These are phyloP conservation scores for Petunia secreta DNA, from an alignment of 257 asterid species.

Conservation along the genomic window DNA sequence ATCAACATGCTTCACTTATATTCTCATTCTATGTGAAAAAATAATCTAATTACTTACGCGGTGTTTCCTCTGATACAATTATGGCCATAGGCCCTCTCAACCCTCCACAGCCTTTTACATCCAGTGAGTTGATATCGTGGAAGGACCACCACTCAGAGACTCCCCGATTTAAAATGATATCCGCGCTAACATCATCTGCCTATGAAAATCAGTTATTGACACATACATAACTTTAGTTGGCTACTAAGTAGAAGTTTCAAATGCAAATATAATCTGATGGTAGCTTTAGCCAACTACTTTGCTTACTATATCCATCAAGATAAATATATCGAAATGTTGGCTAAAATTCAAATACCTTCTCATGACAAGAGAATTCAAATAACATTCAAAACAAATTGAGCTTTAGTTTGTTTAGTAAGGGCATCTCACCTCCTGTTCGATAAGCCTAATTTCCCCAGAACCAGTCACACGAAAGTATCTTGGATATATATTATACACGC, in stretches of 20 bases:
- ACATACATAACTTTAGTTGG: conserved; percentile 22
- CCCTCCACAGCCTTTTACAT: conserved; percentile 65
- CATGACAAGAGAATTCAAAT: background rate
- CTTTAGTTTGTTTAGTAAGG: background rate
- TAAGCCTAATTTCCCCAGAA: conserved; percentile 90
- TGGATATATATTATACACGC: conserved; percentile 69
- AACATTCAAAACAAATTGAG: conserved; percentile 8
- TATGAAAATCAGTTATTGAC: conserved; percentile 33
- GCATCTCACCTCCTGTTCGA: conserved; percentile 76
- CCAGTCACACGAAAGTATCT: conserved; percentile 94
- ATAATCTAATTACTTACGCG: conserved; percentile 63
- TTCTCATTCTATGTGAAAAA: conserved; percentile 13
- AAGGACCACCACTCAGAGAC: conserved; percentile 91
- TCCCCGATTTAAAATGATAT: conserved; percentile 70
- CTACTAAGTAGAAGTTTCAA: background rate
- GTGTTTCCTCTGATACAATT: conserved; percentile 97
- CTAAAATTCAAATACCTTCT: background rate
- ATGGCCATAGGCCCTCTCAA: conserved; percentile 93
- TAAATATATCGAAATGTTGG: background rate
- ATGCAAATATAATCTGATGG: conserved; percentile 6
- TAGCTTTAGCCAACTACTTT: conserved; percentile 21
- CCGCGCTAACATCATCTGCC: conserved; percentile 79
- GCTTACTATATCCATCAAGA: conserved; percentile 1
- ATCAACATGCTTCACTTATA: conserved; percentile 21
- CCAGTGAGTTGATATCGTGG: conserved; percentile 59